Base-by-base conservation (phyloP, 2,329 filamentous ascomycete genomes). In the Colletotrichum tamarilloi region DNA sequence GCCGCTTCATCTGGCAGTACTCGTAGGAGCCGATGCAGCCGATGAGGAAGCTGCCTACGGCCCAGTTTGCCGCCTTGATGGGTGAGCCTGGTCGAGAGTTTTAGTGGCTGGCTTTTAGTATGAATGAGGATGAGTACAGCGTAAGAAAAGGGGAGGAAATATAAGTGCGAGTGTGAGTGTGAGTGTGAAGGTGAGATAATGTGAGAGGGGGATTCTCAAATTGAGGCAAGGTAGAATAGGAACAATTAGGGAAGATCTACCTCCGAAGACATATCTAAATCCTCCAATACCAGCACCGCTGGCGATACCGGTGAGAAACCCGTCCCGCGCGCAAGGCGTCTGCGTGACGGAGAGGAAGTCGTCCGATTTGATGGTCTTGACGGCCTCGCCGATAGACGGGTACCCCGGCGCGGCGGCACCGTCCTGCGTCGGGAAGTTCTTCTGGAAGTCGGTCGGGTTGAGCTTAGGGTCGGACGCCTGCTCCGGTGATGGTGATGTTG, bases 271-370 rank as follows among this genome's bases (percentile, higher is more conserved):
- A 78, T 92, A 93, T 75, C 93, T 90, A 67, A 95, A 78, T 72
- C 92, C 92, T 67, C 95, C 96, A 38, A 94, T 83, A 4, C 89
- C 93, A 75, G 95, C 93, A 4, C 94, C 97, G 2, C 90, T 88
- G 1, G 91, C 93, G 78, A 99, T 97, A 28, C 95, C 97, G 1
- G 93, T 91, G 77, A 98, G 85, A 66, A 98, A 87, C 2, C 94
- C 92, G 80, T 97, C 93, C 74, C 95, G 88, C 24, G 94, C 93
- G 82, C 97, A 98, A 0, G 96, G 96, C 70, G 91, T 89, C 82
- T 93, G 92, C 81, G 95, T 92, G 66, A 97, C 86, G 57, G 91
- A 90, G 57, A 90, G 82, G 75, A 95, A 93, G 78, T 96, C 94
- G 52, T 92, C 87, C 52, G 87, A 80, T 74, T 91, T 91, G 74